Evolutionary conservation across 192 early-diverging fungal genomes (phyloP), one percentile per base, ranked within the genome.

Genomic region (Phycomyces nitens): DNA sequence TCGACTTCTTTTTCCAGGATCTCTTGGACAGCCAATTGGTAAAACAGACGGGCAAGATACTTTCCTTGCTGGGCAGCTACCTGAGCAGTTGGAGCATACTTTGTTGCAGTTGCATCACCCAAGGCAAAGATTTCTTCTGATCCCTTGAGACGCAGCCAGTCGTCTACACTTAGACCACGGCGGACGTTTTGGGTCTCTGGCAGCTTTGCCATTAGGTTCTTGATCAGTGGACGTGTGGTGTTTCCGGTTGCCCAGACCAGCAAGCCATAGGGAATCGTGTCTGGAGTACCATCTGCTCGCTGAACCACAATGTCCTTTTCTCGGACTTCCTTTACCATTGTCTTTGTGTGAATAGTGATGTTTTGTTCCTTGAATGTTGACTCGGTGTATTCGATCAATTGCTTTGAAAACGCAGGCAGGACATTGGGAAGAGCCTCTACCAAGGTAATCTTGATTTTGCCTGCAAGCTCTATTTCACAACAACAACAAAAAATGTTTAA

Each of bases 191-290:
- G 91, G 21, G 70, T 22, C 14, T 77, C 71, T 43, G 83, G 72
- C 16, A 92, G 53, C 51, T 78, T 77, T 27, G 74, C 68, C 75
- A 92, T 89, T 71, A 93, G 69, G 55, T 87, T 79, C 11, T 71
- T 66, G 26, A 90, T 80, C 44, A 91, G 73, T 15, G 86, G 84
- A 12, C 90, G 75, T 15, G 85, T 71, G 24, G 88, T 85, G 69
- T 93, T 92, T 41, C 92, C 92, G 1, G 92, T 93, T 15, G 92
- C 91, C 92, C 92, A 94, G 8, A 93, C 91, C 26, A 93, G 70
- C 42, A 94, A 66, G 38, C 89, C 91, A 60, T 89, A 92, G 9
- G 88, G 88, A 53, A 92, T 88, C 18, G 67, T 75, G 49, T 82
- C 77, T 14, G 79, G 53, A 54, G 83, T 64, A 63, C 86, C 87